Evolutionary conservation across 768 basidiomycete genomes (phyloP), one percentile per base, ranked within the genome.

Genomic region (Hortiboletus campestris): DNA sequence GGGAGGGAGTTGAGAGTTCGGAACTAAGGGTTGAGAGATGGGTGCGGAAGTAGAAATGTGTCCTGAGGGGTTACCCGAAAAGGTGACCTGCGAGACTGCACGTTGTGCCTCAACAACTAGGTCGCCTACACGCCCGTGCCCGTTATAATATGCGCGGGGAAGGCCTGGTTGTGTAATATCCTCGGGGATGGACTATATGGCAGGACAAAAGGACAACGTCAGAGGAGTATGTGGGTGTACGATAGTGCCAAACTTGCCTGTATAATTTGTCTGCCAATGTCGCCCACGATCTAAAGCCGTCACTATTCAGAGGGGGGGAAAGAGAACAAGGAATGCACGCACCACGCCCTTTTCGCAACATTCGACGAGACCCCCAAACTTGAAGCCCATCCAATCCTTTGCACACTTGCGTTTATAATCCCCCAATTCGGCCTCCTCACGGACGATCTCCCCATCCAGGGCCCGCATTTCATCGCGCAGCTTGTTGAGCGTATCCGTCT

Each of bases 291-390:
- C 74, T 81, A 51, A 28, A 35, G 31, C 20, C 8, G 29, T 4
- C 20, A 39, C 11, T 28, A n/a, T 6, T 59, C 38, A 49, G 39
- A 25, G 17, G 8, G 25, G 34, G 17, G 8, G 25, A 40, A 28
- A 36, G 34, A 22, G 19, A 28, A 28, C 0, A 44, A 25, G 19
- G 28, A 45, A 32, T 39, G 22, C 25, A 72, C 80, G 38, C 41
- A 84, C 80, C 39, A 66, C 74, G 52, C 91, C 88, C 72, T 91
- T 95, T 74, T 94, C 89, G 50, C 86, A 88, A 53, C 83, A 85
- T 70, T 97, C 94, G 43, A 86, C 70, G 42, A 96, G 72, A 7
- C 91, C 94, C 22, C 91, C 92, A 66, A 95, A 94, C 74, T 96
- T 95, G 63, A 91, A 73, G 1, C 83, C 82, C 82, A 96, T 83